Conservation (phyloP, 2,329 filamentous ascomycete genomes). For the Xylaria sp. region DNA sequence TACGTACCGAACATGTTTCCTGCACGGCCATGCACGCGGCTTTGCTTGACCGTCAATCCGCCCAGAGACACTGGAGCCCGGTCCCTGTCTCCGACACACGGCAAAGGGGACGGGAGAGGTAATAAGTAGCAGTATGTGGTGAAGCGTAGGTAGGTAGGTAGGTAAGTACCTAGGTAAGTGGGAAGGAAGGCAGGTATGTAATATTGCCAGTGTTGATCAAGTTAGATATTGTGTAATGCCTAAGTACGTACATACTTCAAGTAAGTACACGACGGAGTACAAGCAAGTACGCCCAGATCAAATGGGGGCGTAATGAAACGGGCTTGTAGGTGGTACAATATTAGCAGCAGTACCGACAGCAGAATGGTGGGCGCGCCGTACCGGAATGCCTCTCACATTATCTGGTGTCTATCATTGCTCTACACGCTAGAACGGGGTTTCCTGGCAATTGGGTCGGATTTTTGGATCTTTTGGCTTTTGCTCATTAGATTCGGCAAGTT, state of each 20-base stretch:
- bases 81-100: slow-evolving; percentile 36
- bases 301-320: slow-evolving; percentile 10
- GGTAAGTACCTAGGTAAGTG: not conserved
- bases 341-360: not conserved
- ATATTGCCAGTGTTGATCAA: not conserved
- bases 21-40: slow-evolving; percentile 38
- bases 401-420: too few species aligned
- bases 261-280: not conserved
- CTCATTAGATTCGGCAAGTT: slow-evolving; percentile 35
- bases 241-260: not conserved
- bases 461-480: slow-evolving; percentile 32
- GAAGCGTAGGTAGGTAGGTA: not conserved
- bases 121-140: not conserved
- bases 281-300: not conserved
- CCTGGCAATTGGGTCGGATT: slow-evolving; percentile 29
- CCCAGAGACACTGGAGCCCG: slow-evolving; percentile 32
- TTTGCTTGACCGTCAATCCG: slow-evolving; percentile 38
- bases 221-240: not conserved
- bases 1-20: slow-evolving; percentile 36
- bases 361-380: too few species aligned
- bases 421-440: slow-evolving; percentile 26
- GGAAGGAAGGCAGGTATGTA: not conserved
- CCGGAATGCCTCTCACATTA: too few species aligned
- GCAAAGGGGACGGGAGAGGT: slow-evolving; percentile 4
- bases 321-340: not conserved